Evolutionary conservation across 306 rosid genomes (phyloP).

Genomic region (Carpinus viminea): DNA sequence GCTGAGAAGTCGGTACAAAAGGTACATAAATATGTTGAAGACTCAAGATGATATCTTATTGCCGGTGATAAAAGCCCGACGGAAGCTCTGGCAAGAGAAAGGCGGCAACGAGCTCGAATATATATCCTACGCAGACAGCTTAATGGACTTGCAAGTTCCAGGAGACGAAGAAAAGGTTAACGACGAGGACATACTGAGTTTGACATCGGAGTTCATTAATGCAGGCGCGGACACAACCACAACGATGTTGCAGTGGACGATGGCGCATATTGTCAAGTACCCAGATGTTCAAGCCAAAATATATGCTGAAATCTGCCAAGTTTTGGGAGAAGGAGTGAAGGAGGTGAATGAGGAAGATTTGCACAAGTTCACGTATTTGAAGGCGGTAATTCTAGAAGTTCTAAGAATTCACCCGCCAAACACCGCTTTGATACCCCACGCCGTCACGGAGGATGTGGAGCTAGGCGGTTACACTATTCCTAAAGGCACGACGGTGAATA

Average conservation of each 20-base stretch:
- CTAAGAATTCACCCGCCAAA: background rate
- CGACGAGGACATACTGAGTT: background rate
- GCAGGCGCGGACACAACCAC: background rate
- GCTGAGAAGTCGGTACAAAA: background rate
- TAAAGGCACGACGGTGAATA: background rate
- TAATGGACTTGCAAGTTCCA: background rate
- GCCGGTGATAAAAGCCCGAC: background rate
- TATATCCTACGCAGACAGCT: background rate
- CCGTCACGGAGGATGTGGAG: background rate
- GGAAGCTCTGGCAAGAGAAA: background rate
- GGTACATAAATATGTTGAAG: background rate
- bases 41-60: background rate
- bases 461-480: background rate
- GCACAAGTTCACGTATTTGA: background rate
- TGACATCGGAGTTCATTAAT: conserved; percentile 2
- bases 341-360: background rate
- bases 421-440: background rate
- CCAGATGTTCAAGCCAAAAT: background rate
- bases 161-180: background rate
- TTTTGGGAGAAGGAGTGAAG: background rate
- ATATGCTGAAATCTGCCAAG: background rate
- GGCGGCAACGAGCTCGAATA: background rate
- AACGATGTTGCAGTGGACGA: background rate
- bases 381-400: background rate
- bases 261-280: conserved; percentile 2